Evolutionary conservation across 257 asterid species (phyloP), one percentile per base, ranked within the genome.

Genomic region (Ilex aquifolium): DNA sequence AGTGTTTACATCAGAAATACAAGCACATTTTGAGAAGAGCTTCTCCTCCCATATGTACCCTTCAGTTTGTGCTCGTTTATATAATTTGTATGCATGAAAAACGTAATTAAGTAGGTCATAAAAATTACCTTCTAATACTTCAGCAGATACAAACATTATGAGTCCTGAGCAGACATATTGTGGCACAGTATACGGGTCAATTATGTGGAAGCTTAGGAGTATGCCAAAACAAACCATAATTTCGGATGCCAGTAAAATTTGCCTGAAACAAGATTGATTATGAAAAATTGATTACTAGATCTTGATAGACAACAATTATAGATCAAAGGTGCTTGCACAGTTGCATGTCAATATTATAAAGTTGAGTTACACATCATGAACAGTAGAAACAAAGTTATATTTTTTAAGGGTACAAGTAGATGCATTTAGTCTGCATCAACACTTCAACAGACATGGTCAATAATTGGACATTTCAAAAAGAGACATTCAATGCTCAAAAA

Each of bases 101-200:
- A 44, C 50, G 57, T 36, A 36, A 36, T 36, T 36, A 4, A 36
- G 42, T 5, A 21, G 27, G 27, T 21, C 27, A 21, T 16, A 12
- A 44, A 56, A 44, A 58, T 70, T 69, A 80, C 99, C 99, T 89
- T 92, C 99, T 55, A 92, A 65, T 13, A 92, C 99, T 83, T 92
- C 99, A 71, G 95, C 95, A 71, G 96, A 86, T 51, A 92, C 99
- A 77, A 92, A 92, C 97, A 87, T 85, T 66, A 92, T 59, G 62
- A 92, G 96, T 65, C 97, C 99, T 0, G 99, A 79, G 77, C 67
- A 29, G 60, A 90, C 96, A 65, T 92, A 92, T 63, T 92, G 97
- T 44, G 93, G 88, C 62, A 85, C 89, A 13, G 97, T 62, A 70
- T 92, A 92, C 30, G 83, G 79, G 64, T 66, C 57, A 30, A 85